These are phyloP conservation scores for Starmera quercuum DNA, from an alignment of 805 yeast genomes.

Conservation along the genomic window DNA sequence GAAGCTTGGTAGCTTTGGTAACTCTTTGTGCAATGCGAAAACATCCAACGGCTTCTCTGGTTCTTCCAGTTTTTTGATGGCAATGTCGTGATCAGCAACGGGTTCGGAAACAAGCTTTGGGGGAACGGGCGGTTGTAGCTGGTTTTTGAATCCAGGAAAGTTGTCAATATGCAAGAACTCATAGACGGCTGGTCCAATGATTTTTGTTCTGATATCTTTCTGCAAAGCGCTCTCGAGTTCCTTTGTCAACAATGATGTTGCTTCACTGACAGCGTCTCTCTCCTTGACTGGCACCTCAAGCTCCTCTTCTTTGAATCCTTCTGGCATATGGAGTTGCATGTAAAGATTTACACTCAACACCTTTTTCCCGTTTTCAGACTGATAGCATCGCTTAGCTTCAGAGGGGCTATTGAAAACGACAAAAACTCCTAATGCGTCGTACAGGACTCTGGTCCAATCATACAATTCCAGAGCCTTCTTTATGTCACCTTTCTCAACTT, in stretches of 20 bases:
- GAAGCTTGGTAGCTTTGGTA: slow-evolving; percentile 11
- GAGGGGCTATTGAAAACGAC: slow-evolving; percentile 54
- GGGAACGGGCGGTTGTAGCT: slow-evolving; percentile 20
- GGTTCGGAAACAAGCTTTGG: too few species aligned
- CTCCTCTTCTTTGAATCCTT: slow-evolving; percentile 10
- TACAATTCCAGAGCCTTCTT: slow-evolving; percentile 51
- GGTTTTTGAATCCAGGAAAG: slow-evolving; percentile 41
- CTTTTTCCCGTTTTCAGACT: slow-evolving; percentile 49
- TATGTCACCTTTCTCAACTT: slow-evolving; percentile 46
- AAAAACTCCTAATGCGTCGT: slow-evolving; percentile 60
- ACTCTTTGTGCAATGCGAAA: slow-evolving; percentile 6
- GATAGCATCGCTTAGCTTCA: slow-evolving; percentile 55
- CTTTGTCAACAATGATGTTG: slow-evolving; percentile 47
- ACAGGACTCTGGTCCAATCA: slow-evolving; percentile 57
- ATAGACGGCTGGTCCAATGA: slow-evolving; percentile 62
- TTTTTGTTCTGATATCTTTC: slow-evolving; percentile 67
- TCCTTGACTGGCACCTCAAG: slow-evolving; percentile 5
- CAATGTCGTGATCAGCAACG: too few species aligned
- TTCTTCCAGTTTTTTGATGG: slow-evolving; percentile 13
- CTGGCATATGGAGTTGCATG: slow-evolving; percentile 40
- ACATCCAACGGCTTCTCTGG: slow-evolving; percentile 14
- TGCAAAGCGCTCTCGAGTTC: slow-evolving; percentile 58
- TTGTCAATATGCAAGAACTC: slow-evolving; percentile 51
- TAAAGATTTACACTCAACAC: slow-evolving; percentile 39
- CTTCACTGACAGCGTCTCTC: slow-evolving; percentile 44